These are phyloP conservation scores for Paramecium sonneborni DNA, from an alignment of 73 alveolate species.

Conservation along the genomic window DNA sequence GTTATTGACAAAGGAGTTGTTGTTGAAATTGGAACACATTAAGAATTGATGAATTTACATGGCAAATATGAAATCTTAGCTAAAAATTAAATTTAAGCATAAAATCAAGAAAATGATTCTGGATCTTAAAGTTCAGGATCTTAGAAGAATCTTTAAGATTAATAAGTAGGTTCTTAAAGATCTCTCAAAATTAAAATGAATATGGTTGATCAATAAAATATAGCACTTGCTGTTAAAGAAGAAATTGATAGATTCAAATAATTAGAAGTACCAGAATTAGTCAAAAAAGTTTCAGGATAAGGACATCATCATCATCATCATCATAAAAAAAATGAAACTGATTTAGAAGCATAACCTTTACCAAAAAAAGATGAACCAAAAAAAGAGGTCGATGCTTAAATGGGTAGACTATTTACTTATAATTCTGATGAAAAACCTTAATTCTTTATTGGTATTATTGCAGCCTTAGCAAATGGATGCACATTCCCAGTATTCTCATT, in stretches of 20 bases:
- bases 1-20: slow-evolving; percentile 79
- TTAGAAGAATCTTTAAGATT: not conserved
- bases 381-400: not conserved
- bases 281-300: not conserved
- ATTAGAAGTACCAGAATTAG: not conserved
- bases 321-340: slow-evolving; percentile 7
- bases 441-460: slow-evolving; percentile 40
- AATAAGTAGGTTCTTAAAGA: not conserved
- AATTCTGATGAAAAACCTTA: slow-evolving; percentile 17
- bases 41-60: slow-evolving; percentile 53
- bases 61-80: slow-evolving; percentile 62
- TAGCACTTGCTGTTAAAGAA: not conserved
- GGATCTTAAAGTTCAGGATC: slow-evolving; percentile 11
- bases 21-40: slow-evolving; percentile 78
- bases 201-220: slow-evolving; percentile 22
- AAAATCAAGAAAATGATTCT: not conserved
- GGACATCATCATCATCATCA: slow-evolving; percentile 24
- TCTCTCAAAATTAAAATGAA: not conserved
- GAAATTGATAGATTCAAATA: slow-evolving; percentile 25
- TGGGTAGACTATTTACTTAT: slow-evolving; percentile 56
- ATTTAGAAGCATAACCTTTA: not conserved
- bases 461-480: slow-evolving; percentile 60
- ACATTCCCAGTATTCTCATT: slow-evolving; percentile 60
- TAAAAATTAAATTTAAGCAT: slow-evolving; percentile 14
- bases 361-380: not conserved